Evolutionary conservation across 2,329 filamentous ascomycete genomes (phyloP), one percentile per base, ranked within the genome.

Genomic region (Xylaria sp.): DNA sequence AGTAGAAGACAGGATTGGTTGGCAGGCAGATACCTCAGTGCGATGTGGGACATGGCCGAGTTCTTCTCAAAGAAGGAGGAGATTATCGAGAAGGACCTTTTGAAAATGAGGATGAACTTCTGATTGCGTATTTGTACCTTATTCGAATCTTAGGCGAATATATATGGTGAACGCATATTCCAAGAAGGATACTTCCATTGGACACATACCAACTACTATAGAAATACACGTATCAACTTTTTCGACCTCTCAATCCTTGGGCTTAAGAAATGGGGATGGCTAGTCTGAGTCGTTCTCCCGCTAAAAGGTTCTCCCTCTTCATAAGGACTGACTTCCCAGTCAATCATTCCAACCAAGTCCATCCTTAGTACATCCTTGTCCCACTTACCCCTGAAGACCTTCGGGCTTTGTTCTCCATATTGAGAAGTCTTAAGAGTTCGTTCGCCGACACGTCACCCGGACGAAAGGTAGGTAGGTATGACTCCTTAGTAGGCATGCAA

Each of bases 11-110:
- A 73, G 24, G 70, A 74, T 2, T 81, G 78, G 77, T 61, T 81
- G 18, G 68, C 67, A 1, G 77, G 74, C 1, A 66, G 78, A 50
- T 80, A 76, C 61, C 54, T 79, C 4, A 73, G 64, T 52, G 68
- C 59, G n/a, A 74, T 67, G 21, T 81, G 77, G 78, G 76, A 80
- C 59, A 73, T 81, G 73, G 66, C 69, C 9, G 75, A 79, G 59
- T 62, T 80, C 44, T 60, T 75, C 52, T 57, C 49, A 1, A 73
- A 69, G 61, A 71, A 76, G 57, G 64, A 74, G 2, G 73, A 77
- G 46, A 74, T 80, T 59, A 65, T 79, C 56, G 46, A 68, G 53
- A 60, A 56, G 8, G 66, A 72, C 39, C 63, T 67, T 20, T 51
- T 72, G 41, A 72, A 70, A 61, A 65, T 71, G 44, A 69, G 59